Base-by-base conservation (phyloP, 2,329 filamentous ascomycete species). In the Aquanectria penicillioides region DNA sequence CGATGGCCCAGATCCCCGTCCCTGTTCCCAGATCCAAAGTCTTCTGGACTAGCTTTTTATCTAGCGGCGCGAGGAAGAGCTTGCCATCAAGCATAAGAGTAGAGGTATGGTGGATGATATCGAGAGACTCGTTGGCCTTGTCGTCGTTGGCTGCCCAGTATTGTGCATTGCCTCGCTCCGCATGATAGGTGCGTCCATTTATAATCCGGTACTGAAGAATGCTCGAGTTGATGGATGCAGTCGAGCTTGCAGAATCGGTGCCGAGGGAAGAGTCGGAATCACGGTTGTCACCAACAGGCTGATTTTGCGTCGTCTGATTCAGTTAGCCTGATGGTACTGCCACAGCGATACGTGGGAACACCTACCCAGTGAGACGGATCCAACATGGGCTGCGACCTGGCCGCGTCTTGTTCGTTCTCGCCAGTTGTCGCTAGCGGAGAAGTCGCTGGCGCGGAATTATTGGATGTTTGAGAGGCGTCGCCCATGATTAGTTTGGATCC, bases 21-120 rank as follows among this genome's bases (percentile, higher is more conserved):
- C 41, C 41, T 9, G 41, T 46, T 8, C 41, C 41, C 13, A 46
- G n/a, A 9, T 46, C 41, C 10, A 46, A 10, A 10, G 33, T 28
- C 13, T 23, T 33, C 11, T 33, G 3, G 8, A 33, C 41, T 9
- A 2, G 9, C 6, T 6, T 33, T 1, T 10, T 23, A 12, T 33
- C 13, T 5, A 46, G 6, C 2, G 41, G 26, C 10, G 41, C 28
- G 17, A 12, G 26, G 11, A 22, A 46, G 11, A 46, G 41, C 18
- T 46, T 46, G n/a, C 41, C 41, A 10, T 46, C 41, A 1, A 46
- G 28, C 2, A 20, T 22, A 1, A 46, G 26, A 3, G 41, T 46
- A 2, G 41, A 46, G 17, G 41, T 46, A 11, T 46, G 41, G 41
- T 46, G 41, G 12, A 46, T 46, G 5, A 46, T 46, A 13, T 46